Base-by-base conservation (phyloP, 192 early-diverging fungal species). In the Obelidium mucronatum region DNA sequence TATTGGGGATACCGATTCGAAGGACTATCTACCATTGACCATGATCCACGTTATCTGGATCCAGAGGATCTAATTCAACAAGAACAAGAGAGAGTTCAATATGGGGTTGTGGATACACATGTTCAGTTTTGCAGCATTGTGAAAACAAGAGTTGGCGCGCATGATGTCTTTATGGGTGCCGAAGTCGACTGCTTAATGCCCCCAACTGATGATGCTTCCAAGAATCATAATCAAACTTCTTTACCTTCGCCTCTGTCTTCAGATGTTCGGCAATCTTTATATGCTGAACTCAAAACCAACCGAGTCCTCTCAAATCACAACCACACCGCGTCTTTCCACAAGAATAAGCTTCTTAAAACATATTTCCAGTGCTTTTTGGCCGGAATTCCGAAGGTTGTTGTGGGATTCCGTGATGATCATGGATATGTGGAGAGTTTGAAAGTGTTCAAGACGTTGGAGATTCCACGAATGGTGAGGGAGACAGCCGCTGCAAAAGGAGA, bases 1-100 rank as follows among this genome's bases (percentile, higher is more conserved):
- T 97, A 95, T 73, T 93, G 91, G 86, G 96, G 97, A 0, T 97
- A 99, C 83, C 88, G 87, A 67, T 97, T 97, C 76, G 97, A 99
- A 78, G 87, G 85, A 1, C 83, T 96, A 11, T 88, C 85, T 42
- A 93, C 92, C 0, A 64, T 94, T 11, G 80, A 83, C 33, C 85
- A 81, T 19, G 87, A 90, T 24, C 86, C 93, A 0, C 65, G 77
- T 4, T 74, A 79, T 28, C 39, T 87, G 5, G 74, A 83, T 65
- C 81, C 86, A 53, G 79, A 79, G 2, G 84, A 80, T 56, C 66
- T 92, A 51, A 55, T 19, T 6, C 44, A 19, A 15, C 44, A 48
- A 19, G 44, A 48, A 44, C 22, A 33, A 6, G 66, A 67, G 1
- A 15, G 75, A 5, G 35, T 67, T 36, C 39, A 64, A 1, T 52